phyloP scores from a whole-genome alignment of 495 filamentous ascomycete species.

The Xylaria acuta region DNA sequence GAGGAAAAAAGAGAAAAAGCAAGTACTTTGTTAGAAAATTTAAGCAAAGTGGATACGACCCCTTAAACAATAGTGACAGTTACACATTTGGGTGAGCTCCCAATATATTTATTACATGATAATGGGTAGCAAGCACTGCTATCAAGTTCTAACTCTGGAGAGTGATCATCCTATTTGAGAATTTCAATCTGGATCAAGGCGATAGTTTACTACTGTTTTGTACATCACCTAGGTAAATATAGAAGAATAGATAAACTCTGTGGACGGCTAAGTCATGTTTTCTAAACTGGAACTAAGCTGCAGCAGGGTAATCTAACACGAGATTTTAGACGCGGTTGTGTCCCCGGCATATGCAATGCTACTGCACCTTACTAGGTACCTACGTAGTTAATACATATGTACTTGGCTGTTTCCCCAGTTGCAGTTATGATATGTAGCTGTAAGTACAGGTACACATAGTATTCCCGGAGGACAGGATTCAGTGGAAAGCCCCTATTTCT shows the following conservation, averaged over 20 bases:
- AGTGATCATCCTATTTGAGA: background rate
- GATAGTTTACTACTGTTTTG: background rate
- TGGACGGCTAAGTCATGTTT: background rate
- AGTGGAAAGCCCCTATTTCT: background rate
- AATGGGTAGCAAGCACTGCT: background rate
- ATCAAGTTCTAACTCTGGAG: background rate
- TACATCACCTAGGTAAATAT: too few species aligned
- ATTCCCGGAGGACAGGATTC: background rate
- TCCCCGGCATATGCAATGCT: slow-evolving; percentile 23
- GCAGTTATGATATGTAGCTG: background rate
- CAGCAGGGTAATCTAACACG: slow-evolving; percentile 19
- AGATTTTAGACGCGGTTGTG: slow-evolving; percentile 19
- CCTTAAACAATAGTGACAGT: background rate
- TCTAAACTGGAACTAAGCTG: background rate
- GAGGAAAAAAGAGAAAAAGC: background rate
- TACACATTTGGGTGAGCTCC: background rate
- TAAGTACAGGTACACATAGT: background rate
- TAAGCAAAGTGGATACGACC: background rate
- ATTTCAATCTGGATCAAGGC: background rate
- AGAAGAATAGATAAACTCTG: slow-evolving; percentile 14
- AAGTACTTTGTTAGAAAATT: background rate
- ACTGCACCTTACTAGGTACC: slow-evolving; percentile 11
- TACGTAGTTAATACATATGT: background rate
- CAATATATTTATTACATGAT: background rate
- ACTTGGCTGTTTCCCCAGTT: background rate